Base-by-base conservation (phyloP, 148 eudicot genomes). In the Polygonum maritimum region DNA sequence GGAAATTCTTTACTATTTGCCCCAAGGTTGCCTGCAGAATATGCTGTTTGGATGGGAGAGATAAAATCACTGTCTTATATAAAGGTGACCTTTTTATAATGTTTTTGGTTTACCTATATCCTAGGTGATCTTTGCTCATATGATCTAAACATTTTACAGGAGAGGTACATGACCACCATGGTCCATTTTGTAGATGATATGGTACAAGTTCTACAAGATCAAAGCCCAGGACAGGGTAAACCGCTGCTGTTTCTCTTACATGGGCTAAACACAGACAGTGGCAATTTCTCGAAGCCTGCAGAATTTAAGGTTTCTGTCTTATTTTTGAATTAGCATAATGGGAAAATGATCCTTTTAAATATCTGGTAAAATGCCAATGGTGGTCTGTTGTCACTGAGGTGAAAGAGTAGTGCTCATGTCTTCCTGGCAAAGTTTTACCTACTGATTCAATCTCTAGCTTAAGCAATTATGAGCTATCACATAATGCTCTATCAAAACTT, bases 11-110 rank as follows among this genome's bases (percentile, higher is more conserved):
- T 94, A 69, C 85, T 94, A 31, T 94, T 94, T 86, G 88, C 89
- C 79, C 97, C 98, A 36, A 85, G 92, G 54, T 81, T 94, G 81
- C 88, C 96, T 65, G 78, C 85, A 81, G 98, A 92, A 3, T 94
- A 94, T 89, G 98, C 97, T 76, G 91, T 94, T 78, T 94, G 98
- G 98, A 54, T 90, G 83, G 98, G 98, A 79, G 89, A 90, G 85
- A 90, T 90, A 82, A 85, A 92, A 81, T 85, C 89, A 54, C 69
- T 80, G 48, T 85, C 96, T 39, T 80, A 81, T 77, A 82, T 86
- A 80, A 87, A 85, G 96, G 98, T 92, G 80, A 85, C 49, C 77
- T 33, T 54, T 5, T 49, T n/a, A 70, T 26, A 71, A 15, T 31
- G 9, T 0, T 10, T 55, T 47, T 51, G 74, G 69, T 69, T 26